Conservation (phyloP, 2,329 filamentous ascomycete species). For the Sphaerulina musiva region DNA sequence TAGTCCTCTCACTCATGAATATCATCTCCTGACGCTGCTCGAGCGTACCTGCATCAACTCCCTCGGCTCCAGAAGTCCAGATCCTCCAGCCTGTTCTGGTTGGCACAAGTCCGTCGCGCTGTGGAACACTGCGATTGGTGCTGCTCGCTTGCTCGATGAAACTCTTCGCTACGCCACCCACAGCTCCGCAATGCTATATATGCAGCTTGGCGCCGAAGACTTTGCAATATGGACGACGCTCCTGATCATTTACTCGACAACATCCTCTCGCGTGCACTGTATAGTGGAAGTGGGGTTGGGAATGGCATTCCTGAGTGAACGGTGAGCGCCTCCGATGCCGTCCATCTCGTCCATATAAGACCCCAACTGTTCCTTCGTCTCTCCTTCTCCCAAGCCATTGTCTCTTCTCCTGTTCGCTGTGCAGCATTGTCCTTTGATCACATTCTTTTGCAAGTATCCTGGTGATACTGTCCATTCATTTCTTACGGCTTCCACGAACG, state of each 20-base stretch:
- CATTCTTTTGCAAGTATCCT: conserved; percentile 14
- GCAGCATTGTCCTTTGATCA: conserved; percentile 6
- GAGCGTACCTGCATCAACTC: not conserved
- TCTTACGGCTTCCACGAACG: conserved; percentile 1
- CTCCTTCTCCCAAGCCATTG: not conserved
- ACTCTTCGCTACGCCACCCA: not conserved
- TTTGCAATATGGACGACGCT: conserved; percentile 3
- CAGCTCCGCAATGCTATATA: not conserved
- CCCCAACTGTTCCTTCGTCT: too few species aligned
- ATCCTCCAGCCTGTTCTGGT: conserved; percentile 5
- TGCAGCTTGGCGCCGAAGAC: not conserved
- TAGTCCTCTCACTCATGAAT: too few species aligned
- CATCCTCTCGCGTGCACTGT: not conserved
- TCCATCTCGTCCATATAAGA: conserved; percentile 3
- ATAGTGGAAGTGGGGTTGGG: not conserved
- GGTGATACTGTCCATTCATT: conserved; percentile 14
- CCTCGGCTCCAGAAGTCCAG: not conserved
- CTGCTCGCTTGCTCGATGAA: not conserved
- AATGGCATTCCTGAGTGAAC: not conserved
- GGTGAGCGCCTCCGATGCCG: conserved; percentile 1
- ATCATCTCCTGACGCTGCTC: not conserved
- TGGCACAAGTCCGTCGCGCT: not conserved
- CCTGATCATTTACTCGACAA: not conserved
- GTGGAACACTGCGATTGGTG: conserved; percentile 2
- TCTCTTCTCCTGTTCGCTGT: conserved; percentile 7